Base-by-base conservation (phyloP, 2,329 filamentous ascomycete species). In the Colletotrichum sublineola region DNA sequence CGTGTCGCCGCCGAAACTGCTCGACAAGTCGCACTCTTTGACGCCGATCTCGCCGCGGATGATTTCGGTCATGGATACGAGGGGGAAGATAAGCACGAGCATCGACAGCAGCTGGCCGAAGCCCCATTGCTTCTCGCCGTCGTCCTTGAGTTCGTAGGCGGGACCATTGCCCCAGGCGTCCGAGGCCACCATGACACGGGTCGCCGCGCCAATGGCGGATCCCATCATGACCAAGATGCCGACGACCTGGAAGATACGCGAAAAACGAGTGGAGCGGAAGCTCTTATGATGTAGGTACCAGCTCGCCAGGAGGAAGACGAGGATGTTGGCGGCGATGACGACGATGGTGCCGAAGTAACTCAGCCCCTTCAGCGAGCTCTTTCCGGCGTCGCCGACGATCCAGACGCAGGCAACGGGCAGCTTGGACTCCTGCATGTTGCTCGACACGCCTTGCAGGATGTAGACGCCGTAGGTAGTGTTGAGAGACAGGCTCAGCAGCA, bases 341-440 rank as follows among this genome's bases (percentile, higher is more conserved):
- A 85, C 86, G 40, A 91, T 88, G 2, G 91, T 93, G 2, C 89
- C 90, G 0, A 86, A 83, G 70, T 88, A 87, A 33, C 86, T 88
- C 18, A 89, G 75, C 0, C 81, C 84, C 29, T 79, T 77, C 0
- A 83, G 75, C 11, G 80, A 75, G 8, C 78, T 75, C 2, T 81
- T 80, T 6, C 82, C 80, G 20, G 60, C 69, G 5, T 75, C 74
- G 15, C 80, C 79, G 0, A 85, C 77, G 46, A 85, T 76, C 89
- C 88, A 92, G 0, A 89, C 89, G 77, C 91, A 93, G 0, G 83
- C 86, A 63, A 93, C 87, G 0, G 91, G 90, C 42, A 92, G 79
- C 0, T 88, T 87, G 5, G 83, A 82, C 78, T 86, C 74, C 73
- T 84, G 79, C 73, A 91, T 78, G 20, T 86, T 85, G 68, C 84